Evolutionary conservation across 768 basidiomycete genomes (phyloP), one percentile per base, ranked within the genome.

Genomic region (Hypholoma sublateritium): DNA sequence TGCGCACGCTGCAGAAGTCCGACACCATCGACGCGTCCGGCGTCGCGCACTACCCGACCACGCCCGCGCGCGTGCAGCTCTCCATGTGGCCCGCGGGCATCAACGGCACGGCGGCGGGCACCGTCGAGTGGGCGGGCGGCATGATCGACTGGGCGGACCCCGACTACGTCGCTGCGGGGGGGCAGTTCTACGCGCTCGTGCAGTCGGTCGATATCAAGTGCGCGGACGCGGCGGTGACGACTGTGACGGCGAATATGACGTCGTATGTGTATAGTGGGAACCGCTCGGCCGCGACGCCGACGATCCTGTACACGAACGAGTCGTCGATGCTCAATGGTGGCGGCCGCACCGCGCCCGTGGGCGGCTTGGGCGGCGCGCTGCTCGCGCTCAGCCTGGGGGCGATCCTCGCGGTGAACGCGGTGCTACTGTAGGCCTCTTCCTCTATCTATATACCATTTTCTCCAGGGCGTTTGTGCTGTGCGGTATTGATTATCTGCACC

Each of bases 11-110:
- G 54, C 76, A 83, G 28, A 83, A 83, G 60, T 69, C 79, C 2
- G 85, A 89, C 61, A 79, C 80, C 9, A 58, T 86, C 34, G 79
- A 83, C 60, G 67, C 73, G 37, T 77, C 76, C n/a, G 86, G 87
- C 45, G 74, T 88, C 43, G 73, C 70, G 56, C 72, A 84, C 54
- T 94, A 85, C 70, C 93, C 93, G 7, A 81, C 72, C 55, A 93
- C 92, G 2, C 92, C 93, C 3, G 82, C 90, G 32, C 85, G 90
- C 42, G 80, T 95, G 43, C 90, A 95, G 70, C 69, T 95, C 55
- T 89, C 87, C 59, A 62, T 94, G 52, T 94, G 92, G 91, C 88
- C 91, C n/a, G 88, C 88, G 5, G 93, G 92, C 32, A 86, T 90
- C 65, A 55, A 76, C 37, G 65, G 77, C 8, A 78, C 76, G 34